Conservation (phyloP, 202 grass and related monocot species). For the Bolboschoenoplectus hybrid region DNA sequence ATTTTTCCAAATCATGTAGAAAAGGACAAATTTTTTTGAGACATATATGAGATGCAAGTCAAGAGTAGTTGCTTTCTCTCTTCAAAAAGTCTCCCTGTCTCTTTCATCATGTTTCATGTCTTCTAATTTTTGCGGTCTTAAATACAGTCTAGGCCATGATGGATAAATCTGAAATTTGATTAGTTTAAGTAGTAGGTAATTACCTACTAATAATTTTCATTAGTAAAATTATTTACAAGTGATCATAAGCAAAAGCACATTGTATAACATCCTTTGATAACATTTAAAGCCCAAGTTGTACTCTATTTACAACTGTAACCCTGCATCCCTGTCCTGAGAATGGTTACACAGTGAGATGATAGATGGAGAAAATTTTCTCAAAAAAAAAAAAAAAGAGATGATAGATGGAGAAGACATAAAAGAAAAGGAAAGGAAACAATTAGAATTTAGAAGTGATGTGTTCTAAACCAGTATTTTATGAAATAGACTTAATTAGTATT, state of each 20-base stretch:
- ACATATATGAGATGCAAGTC: neutral
- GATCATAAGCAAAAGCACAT: neutral
- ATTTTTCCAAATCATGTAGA: neutral
- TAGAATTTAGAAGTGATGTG: neutral
- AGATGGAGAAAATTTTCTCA: neutral
- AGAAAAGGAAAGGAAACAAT: neutral
- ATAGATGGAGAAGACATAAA: neutral
- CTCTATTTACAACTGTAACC: neutral
- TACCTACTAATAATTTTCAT: neutral
- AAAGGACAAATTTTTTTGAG: neutral
- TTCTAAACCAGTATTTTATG: neutral
- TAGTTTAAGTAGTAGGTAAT: neutral
- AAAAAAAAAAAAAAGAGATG: neutral
- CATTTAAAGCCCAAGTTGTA: neutral
- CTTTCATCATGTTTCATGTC: neutral
- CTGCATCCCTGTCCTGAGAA: neutral
- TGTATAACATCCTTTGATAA: neutral
- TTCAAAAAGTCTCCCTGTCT: neutral
- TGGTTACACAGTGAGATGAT: neutral
- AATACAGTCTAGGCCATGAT: neutral
- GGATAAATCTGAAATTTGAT: neutral
- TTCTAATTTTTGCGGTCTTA: neutral
- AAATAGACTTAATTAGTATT: neutral
- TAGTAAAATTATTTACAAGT: neutral
- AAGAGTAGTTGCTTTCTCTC: slow-evolving; percentile 19